Evolutionary conservation across 345 rosid genomes (phyloP).

Genomic region (Eucalyptus melliodora): DNA sequence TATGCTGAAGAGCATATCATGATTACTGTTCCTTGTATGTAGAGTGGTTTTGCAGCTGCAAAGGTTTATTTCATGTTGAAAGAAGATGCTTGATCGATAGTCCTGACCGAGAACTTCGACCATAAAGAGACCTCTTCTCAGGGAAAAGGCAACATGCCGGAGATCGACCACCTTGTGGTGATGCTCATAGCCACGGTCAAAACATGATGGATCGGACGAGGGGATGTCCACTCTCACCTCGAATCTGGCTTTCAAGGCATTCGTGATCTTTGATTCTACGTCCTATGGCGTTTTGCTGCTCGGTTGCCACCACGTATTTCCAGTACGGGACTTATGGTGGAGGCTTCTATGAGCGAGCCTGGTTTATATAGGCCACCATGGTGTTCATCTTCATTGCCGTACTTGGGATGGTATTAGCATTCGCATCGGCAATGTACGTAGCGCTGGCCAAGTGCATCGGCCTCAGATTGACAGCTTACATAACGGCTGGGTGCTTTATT

Average conservation of each 20-base stretch:
- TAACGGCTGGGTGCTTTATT: not conserved
- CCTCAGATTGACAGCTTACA: not conserved
- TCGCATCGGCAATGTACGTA: not conserved
- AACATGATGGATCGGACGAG: not conserved
- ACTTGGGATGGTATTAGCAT: not conserved
- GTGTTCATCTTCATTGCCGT: not conserved
- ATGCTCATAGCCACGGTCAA: slow-evolving; percentile 3
- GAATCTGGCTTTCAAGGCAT: not conserved
- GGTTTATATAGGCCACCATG: not conserved
- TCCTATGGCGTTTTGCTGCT: not conserved
- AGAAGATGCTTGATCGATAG: not conserved
- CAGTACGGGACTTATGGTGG: slow-evolving; percentile 2
- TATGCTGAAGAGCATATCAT: not conserved
- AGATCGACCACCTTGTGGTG: not conserved
- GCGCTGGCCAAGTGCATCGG: not conserved
- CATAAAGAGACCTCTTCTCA: not conserved
- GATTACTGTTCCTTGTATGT: not conserved
- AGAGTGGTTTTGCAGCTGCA: slow-evolving; percentile 5
- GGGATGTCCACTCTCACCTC: not conserved
- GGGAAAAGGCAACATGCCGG: not conserved
- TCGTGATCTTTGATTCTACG: not conserved
- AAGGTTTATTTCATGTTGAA: slow-evolving; percentile 6
- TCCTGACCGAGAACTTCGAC: not conserved
- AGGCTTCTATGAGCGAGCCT: not conserved
- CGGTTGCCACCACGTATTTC: not conserved